phyloP scores from a whole-genome alignment of 2,329 filamentous ascomycete genomes.

The Fusarium vanettenii region DNA sequence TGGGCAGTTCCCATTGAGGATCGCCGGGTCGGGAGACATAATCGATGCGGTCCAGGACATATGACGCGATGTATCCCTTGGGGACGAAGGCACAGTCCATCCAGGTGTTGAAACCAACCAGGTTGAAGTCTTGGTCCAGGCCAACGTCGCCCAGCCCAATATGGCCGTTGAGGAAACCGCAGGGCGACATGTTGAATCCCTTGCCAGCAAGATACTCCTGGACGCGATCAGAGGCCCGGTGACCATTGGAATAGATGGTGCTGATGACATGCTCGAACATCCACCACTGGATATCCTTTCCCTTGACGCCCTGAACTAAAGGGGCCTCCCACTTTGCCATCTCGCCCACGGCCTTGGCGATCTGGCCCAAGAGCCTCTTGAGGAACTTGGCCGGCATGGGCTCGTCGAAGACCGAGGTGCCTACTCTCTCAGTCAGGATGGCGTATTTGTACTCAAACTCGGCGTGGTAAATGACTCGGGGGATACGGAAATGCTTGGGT shows the following conservation, averaged over 20 bases:
- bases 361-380: not conserved
- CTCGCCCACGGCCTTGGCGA: not conserved
- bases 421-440: not conserved
- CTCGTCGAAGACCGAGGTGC: not conserved
- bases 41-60: not conserved
- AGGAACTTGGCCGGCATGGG: not conserved
- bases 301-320: not conserved
- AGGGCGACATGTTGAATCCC: not conserved
- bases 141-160: not conserved
- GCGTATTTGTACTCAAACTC: not conserved
- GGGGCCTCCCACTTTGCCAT: not conserved
- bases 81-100: not conserved
- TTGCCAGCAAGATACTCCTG: not conserved
- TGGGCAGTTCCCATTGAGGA: not conserved
- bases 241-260: not conserved
- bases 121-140: not conserved
- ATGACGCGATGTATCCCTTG: not conserved
- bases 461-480: not conserved
- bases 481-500: not conserved
- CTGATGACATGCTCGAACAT: not conserved
- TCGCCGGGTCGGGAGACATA: not conserved
- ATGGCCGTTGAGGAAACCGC: not conserved
- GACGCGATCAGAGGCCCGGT: not conserved
- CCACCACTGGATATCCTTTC: not conserved
- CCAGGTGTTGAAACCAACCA: not conserved